Base-by-base conservation (phyloP, 2,329 filamentous ascomycete genomes). In the Boeremia exigua region DNA sequence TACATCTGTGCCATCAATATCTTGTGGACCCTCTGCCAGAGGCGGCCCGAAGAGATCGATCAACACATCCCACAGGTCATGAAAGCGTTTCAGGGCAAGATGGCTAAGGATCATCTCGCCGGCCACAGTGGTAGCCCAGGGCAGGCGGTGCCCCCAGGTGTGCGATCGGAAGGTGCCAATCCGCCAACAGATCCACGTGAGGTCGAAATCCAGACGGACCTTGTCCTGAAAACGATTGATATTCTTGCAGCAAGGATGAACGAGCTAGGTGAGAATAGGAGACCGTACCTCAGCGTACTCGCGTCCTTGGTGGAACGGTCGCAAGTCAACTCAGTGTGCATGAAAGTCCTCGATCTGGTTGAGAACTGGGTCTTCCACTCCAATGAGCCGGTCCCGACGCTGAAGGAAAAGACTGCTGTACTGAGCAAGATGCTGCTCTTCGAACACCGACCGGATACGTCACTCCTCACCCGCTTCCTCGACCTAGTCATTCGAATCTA, bases 371-470 rank as follows among this genome's bases (percentile, higher is more conserved):
- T 99, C 6, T 99, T 99, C 80, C 86, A 92, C 62, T 95, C 92
- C 0, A 93, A 92, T 55, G 95, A 96, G 61, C 95, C 92, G 2
- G 97, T 95, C 84, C 95, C 95, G 0, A 99, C 95, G 0, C 83
- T 99, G 1, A 99, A 99, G 75, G 96, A 99, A 77, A 99, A 99
- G 80, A 98, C 94, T 0, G 96, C 96, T 1, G 95, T 99, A 1
- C 80, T 99, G n/a, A 93, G 96, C 68, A 99, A 99, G 79, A 99
- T 99, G 95, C 80, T 98, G 14, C 88, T 93, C 0, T 99, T 99
- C 65, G 95, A 99, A 76, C 87, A 91, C 54, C 86, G 95, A 34
- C 79, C 84, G 27, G 94, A 98, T 71, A 86, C 88, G 29, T 92
- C 89, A 0, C 88, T 99, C 79, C 82, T 99, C 54, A 92, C 89